Conservation (phyloP, 805 yeast species). For the Pichia rugopelliculosa region DNA sequence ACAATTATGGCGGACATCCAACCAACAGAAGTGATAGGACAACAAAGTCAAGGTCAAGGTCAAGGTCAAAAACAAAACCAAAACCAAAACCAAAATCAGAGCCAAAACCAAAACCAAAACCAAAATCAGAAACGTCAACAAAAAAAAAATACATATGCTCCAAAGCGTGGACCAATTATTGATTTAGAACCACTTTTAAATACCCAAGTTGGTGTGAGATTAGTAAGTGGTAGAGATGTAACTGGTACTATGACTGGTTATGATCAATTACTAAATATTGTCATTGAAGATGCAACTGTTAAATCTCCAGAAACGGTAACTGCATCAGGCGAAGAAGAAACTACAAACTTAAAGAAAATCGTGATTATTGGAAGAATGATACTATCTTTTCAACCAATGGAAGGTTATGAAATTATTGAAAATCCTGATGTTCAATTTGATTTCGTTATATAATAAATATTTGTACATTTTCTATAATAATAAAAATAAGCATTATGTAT, state of each 20-base stretch:
- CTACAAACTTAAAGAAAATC: constrained; percentile 44
- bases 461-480: not conserved
- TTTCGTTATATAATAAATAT: constrained; percentile 5
- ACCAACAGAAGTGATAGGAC: not conserved
- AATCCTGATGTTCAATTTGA: constrained; percentile 19
- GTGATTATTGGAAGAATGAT: constrained; percentile 83
- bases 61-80: constrained; percentile 5
- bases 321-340: constrained; percentile 32
- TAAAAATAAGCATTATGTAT: not conserved
- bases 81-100: not conserved
- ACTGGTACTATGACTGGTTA: constrained; percentile 76
- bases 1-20: not conserved
- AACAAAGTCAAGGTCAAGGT: not conserved
- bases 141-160: constrained; percentile 38
- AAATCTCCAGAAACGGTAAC: constrained; percentile 39
- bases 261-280: constrained; percentile 75
- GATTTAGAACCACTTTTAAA: constrained; percentile 74
- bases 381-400: constrained; percentile 64
- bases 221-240: constrained; percentile 77
- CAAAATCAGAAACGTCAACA: constrained; percentile 2
- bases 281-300: constrained; percentile 65
- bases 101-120: not conserved
- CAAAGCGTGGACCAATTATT: constrained; percentile 84
- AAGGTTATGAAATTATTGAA: constrained; percentile 62
- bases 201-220: constrained; percentile 63